A percentile compares a stretch with the other conserved stretches of the same genome.
Conservation (phyloP, 1,284 basidiomycete species). For the Tranzscheliella williamsii region DNA sequence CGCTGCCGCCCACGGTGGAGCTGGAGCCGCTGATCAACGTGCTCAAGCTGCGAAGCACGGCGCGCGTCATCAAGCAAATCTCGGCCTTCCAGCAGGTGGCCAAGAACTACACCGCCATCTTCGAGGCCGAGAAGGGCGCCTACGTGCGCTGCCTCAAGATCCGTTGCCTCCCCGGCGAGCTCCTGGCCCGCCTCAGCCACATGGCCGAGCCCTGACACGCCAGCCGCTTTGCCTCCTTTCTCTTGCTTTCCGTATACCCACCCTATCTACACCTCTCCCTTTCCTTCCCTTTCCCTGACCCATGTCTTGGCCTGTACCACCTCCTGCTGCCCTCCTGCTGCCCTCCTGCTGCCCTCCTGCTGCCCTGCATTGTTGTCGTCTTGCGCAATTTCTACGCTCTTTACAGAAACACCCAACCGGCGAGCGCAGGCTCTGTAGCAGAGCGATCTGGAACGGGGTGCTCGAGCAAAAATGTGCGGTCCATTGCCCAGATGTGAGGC, state of each 20-base stretch:
- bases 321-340: too few species aligned
- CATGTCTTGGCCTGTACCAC: too few species aligned
- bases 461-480: neutral
- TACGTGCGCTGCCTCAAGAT: constrained; percentile 54
- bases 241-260: too few species aligned
- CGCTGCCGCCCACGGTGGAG: constrained; percentile 30
- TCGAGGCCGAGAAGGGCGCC: constrained; percentile 45
- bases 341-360: too few species aligned
- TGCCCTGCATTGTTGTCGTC: too few species aligned
- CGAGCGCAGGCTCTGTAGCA: too few species aligned
- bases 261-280: too few species aligned
- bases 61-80: constrained; percentile 46
- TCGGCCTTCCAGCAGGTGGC: constrained; percentile 47
- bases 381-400: too few species aligned
- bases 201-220: constrained; percentile 9
- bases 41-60: constrained; percentile 47
- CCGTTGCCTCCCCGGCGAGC: constrained; percentile 44
- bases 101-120: constrained; percentile 32
- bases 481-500: neutral
- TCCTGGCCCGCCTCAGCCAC: constrained; percentile 37
- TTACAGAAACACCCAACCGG: too few species aligned
- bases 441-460: too few species aligned
- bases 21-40: constrained; percentile 51
- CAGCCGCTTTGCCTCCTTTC: neutral
- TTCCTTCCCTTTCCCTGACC: neutral